Base-by-base conservation (phyloP, 2,329 filamentous ascomycete genomes). In the Periconia sp. region DNA sequence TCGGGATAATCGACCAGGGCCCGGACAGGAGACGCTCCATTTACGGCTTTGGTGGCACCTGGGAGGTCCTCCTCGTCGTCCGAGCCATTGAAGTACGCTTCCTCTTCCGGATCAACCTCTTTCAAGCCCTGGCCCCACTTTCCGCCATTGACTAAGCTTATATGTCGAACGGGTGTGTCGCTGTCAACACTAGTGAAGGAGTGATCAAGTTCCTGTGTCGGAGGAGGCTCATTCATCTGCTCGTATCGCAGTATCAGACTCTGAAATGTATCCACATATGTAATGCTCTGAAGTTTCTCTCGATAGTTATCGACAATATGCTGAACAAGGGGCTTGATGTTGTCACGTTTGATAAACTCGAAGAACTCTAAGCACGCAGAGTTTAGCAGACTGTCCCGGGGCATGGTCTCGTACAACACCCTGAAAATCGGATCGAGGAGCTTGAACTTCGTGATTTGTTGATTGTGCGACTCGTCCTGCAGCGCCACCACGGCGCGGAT, bases 331-430 rank as follows among this genome's bases (percentile, higher is more conserved):
- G 89, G 85, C 71, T 92, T 95, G 65, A 74, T 72, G 45, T 72
- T 74, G 45, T 74, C 73, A 23, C 78, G 76, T 70, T 88, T 91
- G 65, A 97, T 90, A 66, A 88, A 92, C 66, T 96, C 92, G 60
- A 99, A 97, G 42, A 99, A 84, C 68, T 99, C 94, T 10, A 97
- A 81, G 64, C 91, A 96, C 9, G 92, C 93, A 0, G 93, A 97
- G 72, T 94, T 95, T 31, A 97, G 81, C 2, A 99, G 81, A 63
- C 97, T 97, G 73, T 99, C 93, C 41, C 92, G 85, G 1, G 92
- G 91, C 84, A 97, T 89, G 0, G 91, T 94, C 60, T 90, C 85
- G 51, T 89, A 83, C 33, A 97, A 83, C 37, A 97, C 87, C 61
- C 94, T 85, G 14, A 99, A 79, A 33, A 97, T 90, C 1, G 92